Percentiles rank a stretch among this genome's conserved stretches.
phyloP scores from a whole-genome alignment of 176 grass and related monocot genomes.

The barley (Hordeum vulgare) region DNA sequence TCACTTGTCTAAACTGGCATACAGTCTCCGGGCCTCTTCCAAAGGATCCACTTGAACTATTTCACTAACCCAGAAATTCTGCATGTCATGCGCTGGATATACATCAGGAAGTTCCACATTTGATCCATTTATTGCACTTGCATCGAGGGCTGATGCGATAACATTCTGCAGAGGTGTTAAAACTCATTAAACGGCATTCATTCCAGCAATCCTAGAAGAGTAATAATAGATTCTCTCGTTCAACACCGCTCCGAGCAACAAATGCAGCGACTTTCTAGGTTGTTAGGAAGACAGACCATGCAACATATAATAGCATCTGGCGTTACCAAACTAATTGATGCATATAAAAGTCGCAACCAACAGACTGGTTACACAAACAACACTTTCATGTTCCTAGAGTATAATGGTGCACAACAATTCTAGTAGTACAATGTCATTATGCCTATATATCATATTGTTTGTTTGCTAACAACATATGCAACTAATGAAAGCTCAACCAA shows the following conservation, averaged over 20 bases:
- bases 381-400: not conserved
- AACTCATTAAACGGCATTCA: constrained; percentile 11
- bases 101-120: constrained; percentile 32
- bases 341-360: not conserved
- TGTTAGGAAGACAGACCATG: not conserved
- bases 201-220: not conserved
- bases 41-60: constrained; percentile 54
- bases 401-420: not conserved
- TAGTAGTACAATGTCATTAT: not conserved
- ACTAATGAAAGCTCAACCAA: not conserved
- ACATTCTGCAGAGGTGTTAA: constrained; percentile 54
- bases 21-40: constrained; percentile 57
- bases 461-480: not conserved
- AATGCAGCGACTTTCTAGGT: not conserved
- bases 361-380: not conserved
- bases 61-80: constrained; percentile 65
- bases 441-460: not conserved
- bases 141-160: constrained; percentile 33
- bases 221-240: not conserved
- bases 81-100: constrained; percentile 22
- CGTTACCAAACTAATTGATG: not conserved
- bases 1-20: constrained; percentile 18
- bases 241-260: not conserved
- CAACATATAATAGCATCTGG: not conserved
- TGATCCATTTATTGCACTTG: constrained; percentile 13